Conservation (phyloP, 2,329 filamentous ascomycete species). For the Rachicladosporium sp. region DNA sequence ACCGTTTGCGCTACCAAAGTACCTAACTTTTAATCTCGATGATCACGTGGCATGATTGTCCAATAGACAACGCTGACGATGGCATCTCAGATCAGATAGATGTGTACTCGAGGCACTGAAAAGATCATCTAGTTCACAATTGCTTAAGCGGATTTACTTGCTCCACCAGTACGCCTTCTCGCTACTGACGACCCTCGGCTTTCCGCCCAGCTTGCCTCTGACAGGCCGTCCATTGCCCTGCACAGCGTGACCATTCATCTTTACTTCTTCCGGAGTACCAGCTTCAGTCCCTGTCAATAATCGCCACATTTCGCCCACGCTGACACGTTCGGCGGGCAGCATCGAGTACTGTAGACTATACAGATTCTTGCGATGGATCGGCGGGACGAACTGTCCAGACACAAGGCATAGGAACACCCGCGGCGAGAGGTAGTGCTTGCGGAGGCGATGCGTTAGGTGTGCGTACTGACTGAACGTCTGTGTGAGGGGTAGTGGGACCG, state of each 20-base stretch:
- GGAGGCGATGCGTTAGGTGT: conserved; percentile 80
- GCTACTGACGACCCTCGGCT: too few relatives aligned
- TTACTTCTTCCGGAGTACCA: conserved; percentile 7
- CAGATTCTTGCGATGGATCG: conserved; percentile 84
- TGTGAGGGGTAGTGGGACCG: conserved; percentile 77
- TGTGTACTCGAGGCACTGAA: too few relatives aligned
- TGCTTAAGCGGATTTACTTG: too few relatives aligned
- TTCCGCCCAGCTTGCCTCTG: too few relatives aligned
- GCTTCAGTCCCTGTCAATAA: conserved; percentile 14
- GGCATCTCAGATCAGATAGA: too few relatives aligned
- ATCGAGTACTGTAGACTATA: conserved; percentile 98
- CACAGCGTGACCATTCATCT: conserved; percentile 10
- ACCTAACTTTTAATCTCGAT: too few relatives aligned
- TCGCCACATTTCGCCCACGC: conserved; percentile 73
- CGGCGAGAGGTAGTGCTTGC: conserved; percentile 88
- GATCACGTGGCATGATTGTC: too few relatives aligned
- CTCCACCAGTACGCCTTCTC: too few relatives aligned
- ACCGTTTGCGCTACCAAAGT: too few relatives aligned
- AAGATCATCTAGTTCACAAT: too few relatives aligned
- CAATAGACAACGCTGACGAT: too few relatives aligned
- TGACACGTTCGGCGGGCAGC: conserved; percentile 70
- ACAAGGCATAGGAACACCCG: conserved; percentile 77
- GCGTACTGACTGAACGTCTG: conserved; percentile 98
- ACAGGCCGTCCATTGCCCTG: too few relatives aligned
- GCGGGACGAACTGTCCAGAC: conserved; percentile 85